These are phyloP conservation scores for Oligophagozyma castellii DNA, from an alignment of 1,139 yeast species.

Conservation along the genomic window DNA sequence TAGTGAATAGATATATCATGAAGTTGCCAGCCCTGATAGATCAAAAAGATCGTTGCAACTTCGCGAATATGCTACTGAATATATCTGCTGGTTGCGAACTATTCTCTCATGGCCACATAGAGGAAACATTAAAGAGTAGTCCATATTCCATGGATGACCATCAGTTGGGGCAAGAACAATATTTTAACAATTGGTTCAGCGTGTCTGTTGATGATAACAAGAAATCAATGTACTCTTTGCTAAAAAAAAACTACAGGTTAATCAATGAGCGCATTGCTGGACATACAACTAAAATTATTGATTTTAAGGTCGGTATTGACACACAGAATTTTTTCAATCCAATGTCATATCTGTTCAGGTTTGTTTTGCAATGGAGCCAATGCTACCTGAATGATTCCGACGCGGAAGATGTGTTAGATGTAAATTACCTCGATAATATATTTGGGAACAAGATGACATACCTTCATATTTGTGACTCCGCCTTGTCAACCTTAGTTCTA, in stretches of 20 bases:
- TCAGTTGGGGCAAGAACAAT: background rate
- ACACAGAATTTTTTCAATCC: constrained; percentile 22
- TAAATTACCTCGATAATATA: constrained; percentile 6
- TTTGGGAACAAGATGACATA: constrained; percentile 8
- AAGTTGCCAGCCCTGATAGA: constrained; percentile 17
- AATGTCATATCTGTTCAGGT: constrained; percentile 21
- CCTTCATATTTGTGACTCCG: constrained; percentile 47
- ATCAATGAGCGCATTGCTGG: constrained; percentile 16
- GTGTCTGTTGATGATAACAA: background rate
- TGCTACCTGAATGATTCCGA: constrained; percentile 16
- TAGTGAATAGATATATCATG: constrained; percentile 35
- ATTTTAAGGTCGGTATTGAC: constrained; percentile 22
- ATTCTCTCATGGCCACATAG: constrained; percentile 7
- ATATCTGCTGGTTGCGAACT: constrained; percentile 13
- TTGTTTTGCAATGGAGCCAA: constrained; percentile 22
- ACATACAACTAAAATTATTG: constrained; percentile 12
- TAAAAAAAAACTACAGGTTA: constrained; percentile 4
- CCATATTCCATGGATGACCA: background rate
- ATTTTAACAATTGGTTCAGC: background rate
- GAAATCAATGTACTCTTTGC: background rate
- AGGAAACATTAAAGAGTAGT: background rate
- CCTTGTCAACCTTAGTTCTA: constrained; percentile 62
- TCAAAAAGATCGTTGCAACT: constrained; percentile 7
- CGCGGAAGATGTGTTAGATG: too few relatives aligned
- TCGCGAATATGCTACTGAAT: constrained; percentile 10